These are phyloP conservation scores for Tuber magnatum DNA, from an alignment of 495 filamentous ascomycete species.

Conservation along the genomic window DNA sequence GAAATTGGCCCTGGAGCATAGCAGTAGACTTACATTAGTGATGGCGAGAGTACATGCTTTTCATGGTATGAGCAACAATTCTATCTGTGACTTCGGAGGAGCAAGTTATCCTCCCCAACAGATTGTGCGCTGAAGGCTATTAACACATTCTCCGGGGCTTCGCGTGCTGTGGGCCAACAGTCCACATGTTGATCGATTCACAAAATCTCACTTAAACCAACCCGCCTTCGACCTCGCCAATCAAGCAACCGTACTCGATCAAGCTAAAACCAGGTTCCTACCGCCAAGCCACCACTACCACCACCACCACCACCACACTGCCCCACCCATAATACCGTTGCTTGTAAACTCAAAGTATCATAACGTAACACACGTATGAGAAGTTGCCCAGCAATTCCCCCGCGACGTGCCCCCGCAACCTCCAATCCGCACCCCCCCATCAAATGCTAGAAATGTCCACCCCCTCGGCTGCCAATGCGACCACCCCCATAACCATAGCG, in stretches of 20 bases:
- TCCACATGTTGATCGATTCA: no score
- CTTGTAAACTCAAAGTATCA: no score
- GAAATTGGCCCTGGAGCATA: no score
- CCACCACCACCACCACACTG: background rate
- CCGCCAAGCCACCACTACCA: background rate
- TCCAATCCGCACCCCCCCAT: background rate
- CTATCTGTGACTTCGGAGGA: no score
- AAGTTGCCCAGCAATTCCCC: background rate
- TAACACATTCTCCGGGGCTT: background rate
- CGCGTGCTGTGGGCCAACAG: background rate
- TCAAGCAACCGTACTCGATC: background rate
- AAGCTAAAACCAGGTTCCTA: background rate
- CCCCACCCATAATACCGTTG: background rate
- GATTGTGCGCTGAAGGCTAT: no score
- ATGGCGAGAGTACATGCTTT: no score
- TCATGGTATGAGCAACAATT: no score
- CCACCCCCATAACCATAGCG: slow-evolving; percentile 60
- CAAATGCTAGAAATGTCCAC: background rate
- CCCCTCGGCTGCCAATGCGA: background rate
- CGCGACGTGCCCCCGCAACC: background rate
- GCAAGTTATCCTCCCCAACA: no score
- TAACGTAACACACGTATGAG: background rate
- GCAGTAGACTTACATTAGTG: no score
- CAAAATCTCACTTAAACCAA: background rate
- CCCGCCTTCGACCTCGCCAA: background rate